Evolutionary conservation across 352 stramenopile genomes (phyloP).

Genomic region (Pythium aphanidermatum): DNA sequence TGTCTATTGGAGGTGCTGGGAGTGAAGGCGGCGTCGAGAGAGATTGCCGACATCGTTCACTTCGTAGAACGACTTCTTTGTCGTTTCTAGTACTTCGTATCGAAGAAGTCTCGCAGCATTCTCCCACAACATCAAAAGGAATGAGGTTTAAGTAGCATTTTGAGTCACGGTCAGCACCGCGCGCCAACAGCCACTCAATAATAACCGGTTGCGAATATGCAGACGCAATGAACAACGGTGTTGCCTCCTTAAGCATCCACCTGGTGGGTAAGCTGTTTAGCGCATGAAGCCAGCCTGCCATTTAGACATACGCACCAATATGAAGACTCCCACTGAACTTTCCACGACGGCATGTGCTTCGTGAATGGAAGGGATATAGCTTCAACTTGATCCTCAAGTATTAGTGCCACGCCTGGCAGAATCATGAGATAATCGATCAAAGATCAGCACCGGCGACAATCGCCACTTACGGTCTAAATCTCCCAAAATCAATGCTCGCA

Average conservation of each 20-base stretch:
- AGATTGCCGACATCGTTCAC: slow-evolving; percentile 33
- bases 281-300: too few species aligned
- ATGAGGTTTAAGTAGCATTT: slow-evolving; percentile 50
- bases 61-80: slow-evolving; percentile 11
- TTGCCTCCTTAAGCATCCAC: slow-evolving; percentile 65
- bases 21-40: slow-evolving; percentile 28
- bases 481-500: slow-evolving; percentile 21
- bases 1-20: slow-evolving; percentile 22
- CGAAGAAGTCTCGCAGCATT: slow-evolving; percentile 37
- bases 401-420: slow-evolving; percentile 24
- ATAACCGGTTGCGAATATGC: slow-evolving; percentile 46
- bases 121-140: slow-evolving; percentile 40
- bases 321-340: slow-evolving; percentile 61
- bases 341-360: slow-evolving; percentile 40
- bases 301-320: slow-evolving; percentile 34
- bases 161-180: slow-evolving; percentile 44
- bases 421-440: background rate
- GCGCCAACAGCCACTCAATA: slow-evolving; percentile 47
- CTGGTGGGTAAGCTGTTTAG: too few species aligned
- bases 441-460: too few species aligned
- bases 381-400: slow-evolving; percentile 40
- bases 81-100: background rate
- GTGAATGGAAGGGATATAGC: slow-evolving; percentile 48
- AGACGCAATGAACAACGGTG: slow-evolving; percentile 56
- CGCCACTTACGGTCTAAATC: slow-evolving; percentile 19